Evolutionary conservation across 108 stramenopile species (phyloP), one percentile per base, ranked within the genome.

Genomic region (Pseudonitzschia pungens): DNA sequence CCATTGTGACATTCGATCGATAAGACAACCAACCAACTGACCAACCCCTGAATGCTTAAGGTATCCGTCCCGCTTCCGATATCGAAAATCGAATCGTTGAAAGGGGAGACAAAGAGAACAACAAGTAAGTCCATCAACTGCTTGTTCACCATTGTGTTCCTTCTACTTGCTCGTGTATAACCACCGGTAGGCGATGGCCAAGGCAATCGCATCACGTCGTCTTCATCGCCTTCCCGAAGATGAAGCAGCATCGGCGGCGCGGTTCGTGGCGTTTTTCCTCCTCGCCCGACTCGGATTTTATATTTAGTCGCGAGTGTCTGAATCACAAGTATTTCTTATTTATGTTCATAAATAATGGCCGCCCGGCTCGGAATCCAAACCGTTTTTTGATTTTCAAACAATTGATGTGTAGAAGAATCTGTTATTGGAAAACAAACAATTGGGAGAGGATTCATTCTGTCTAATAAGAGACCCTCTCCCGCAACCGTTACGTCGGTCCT

Each of bases 251-350:
- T 55, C 26, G 24, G 54, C 22, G 54, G 54, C 54, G 54, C 54
- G 54, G 54, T 55, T 55, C 54, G 54, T 55, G 54, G 54, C 54
- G 2, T 2, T 26, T 26, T 20, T 55, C 26, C 24, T 55, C 4
- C 2, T 55, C 54, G 54, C 54, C 54, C 54, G 54, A 20, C 54
- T 55, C 54, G 54, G 24, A 21, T 20, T 55, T 55, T 55, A 24
- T 55, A 55, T 55, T 55, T 55, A 55, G 54, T 55, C 54, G 54
- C 54, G 54, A 55, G 54, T 55, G 54, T 22, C 26, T 55, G 54
- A 55, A 55, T 55, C 54, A 26, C 24, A 26, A 2, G 54, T 55
- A 10, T 5, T 1, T 24, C 26, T 26, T 55, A 10, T 20, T 53
- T 20, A 55, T 55, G 24, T 55, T 26, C 4, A 21, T 55, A 55